These are phyloP conservation scores for Omphalotus olearius DNA, from an alignment of 1,284 basidiomycete genomes.

Conservation along the genomic window DNA sequence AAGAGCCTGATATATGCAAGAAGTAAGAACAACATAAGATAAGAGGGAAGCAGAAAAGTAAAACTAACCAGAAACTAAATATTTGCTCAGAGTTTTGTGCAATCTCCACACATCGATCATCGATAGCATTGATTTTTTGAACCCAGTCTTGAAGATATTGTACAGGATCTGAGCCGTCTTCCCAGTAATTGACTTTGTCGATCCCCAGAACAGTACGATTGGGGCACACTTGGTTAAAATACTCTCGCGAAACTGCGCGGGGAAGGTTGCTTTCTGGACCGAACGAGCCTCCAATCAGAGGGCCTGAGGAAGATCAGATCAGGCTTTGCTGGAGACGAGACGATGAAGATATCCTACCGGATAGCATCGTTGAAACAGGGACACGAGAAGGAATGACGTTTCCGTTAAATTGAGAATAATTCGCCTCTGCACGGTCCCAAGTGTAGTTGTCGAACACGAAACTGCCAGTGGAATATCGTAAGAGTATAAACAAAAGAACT, in stretches of 20 bases:
- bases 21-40: neutral
- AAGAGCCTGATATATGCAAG: conserved; percentile 31
- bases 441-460: conserved; percentile 13
- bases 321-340: neutral
- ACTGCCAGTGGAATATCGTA: neutral
- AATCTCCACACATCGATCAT: conserved; percentile 41
- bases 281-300: conserved; percentile 32
- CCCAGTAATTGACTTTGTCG: neutral
- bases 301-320: conserved; percentile 22
- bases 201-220: conserved; percentile 26
- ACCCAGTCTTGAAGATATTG: conserved; percentile 29
- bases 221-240: conserved; percentile 31
- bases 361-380: conserved; percentile 38
- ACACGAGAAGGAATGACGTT: conserved; percentile 35
- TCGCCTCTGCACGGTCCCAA: conserved; percentile 9
- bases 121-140: conserved; percentile 29
- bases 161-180: no score
- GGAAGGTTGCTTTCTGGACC: conserved; percentile 9
- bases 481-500: neutral
- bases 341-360: conserved; percentile 25
- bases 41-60: neutral
- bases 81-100: conserved; percentile 27
- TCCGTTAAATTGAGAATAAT: conserved; percentile 29
- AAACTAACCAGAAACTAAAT: conserved; percentile 41
- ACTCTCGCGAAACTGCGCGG: neutral